These are phyloP conservation scores for Coffea humblotiana DNA, from an alignment of 305 asterid species.

Conservation along the genomic window DNA sequence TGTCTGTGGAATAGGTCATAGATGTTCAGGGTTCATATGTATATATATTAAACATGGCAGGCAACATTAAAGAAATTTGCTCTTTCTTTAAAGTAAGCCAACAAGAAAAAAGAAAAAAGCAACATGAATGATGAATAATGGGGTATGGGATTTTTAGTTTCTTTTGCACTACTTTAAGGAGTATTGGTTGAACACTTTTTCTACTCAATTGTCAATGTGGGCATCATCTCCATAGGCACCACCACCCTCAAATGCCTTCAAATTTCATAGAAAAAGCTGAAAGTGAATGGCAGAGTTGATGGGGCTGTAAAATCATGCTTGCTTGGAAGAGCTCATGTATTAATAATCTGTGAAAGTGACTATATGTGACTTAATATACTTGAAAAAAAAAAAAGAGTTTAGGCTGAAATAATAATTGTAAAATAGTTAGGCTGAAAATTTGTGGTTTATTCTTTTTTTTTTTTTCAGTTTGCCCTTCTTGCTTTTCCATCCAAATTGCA, in stretches of 20 bases:
- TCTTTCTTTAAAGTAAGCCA: no score
- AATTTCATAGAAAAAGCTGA: not conserved
- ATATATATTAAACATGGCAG: not conserved
- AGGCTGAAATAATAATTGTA: not conserved
- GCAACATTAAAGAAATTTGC: not conserved
- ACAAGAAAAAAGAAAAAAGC: constrained; percentile 1
- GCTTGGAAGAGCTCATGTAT: not conserved
- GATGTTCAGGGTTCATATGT: constrained; percentile 1
- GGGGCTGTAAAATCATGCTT: not conserved
- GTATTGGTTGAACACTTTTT: not conserved
- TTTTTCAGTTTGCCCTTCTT: not conserved
- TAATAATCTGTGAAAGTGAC: no score
- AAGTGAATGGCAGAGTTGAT: not conserved
- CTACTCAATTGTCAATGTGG: not conserved
- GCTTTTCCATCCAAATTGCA: not conserved
- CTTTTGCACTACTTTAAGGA: not conserved
- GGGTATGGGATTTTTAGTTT: not conserved
- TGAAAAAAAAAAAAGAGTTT: not conserved
- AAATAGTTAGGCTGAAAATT: not conserved
- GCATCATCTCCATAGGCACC: not conserved
- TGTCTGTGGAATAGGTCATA: not conserved
- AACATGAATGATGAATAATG: not conserved
- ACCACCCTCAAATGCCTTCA: not conserved
- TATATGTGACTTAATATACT: no score
- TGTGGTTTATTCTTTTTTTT: not conserved